Evolutionary conservation across 2,329 filamentous ascomycete species (phyloP).

Genomic region (Byssoonygena ceratinophila): DNA sequence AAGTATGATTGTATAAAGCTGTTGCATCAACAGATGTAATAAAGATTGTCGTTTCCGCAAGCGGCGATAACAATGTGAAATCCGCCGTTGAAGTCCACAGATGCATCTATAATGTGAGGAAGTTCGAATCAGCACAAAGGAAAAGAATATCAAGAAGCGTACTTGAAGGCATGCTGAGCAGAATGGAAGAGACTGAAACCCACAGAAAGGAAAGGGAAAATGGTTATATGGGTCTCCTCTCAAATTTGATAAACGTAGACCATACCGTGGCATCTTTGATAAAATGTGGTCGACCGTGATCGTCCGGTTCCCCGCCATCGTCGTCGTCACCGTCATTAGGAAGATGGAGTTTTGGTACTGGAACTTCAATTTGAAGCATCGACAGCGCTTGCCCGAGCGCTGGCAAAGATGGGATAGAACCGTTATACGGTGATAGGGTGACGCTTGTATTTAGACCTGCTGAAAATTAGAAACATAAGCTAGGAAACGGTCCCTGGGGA

Average conservation of each 20-base stretch:
- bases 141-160: not conserved
- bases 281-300: conserved; percentile 51
- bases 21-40: conserved; percentile 74
- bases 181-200: not conserved
- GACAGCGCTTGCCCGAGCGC: conserved; percentile 62
- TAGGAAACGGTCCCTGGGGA: not conserved
- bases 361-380: conserved; percentile 58
- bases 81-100: conserved; percentile 74
- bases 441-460: conserved; percentile 68
- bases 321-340: conserved; percentile 33
- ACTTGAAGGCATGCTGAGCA: not conserved
- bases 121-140: not conserved
- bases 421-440: conserved; percentile 58
- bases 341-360: conserved; percentile 55
- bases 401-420: conserved; percentile 64
- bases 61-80: conserved; percentile 71
- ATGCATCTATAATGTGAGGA: conserved; percentile 47
- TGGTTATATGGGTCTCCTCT: not conserved
- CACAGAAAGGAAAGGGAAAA: not conserved
- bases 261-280: conserved; percentile 65
- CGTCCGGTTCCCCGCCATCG: conserved; percentile 26
- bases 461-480: conserved; percentile 11
- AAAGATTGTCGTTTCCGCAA: conserved; percentile 60
- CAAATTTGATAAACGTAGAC: conserved; percentile 15
- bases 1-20: conserved; percentile 71